These are phyloP conservation scores for Brassica carinata DNA, from an alignment of 345 rosid species.

Conservation along the genomic window DNA sequence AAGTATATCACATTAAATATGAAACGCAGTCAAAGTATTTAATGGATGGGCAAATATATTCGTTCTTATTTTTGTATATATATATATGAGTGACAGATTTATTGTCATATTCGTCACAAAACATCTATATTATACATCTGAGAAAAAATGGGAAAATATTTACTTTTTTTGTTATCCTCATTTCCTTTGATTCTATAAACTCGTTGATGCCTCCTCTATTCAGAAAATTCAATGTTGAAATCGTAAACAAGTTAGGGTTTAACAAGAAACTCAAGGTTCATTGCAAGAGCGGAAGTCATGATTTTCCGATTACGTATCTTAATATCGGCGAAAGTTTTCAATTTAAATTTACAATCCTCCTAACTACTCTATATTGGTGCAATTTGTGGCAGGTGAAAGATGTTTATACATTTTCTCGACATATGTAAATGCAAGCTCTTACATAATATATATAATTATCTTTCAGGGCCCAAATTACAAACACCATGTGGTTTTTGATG, in stretches of 20 bases:
- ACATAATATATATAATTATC: not conserved
- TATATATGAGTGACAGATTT: not conserved
- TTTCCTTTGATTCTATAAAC: constrained; percentile 19
- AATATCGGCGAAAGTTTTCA: constrained; percentile 25
- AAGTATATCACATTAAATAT: no score
- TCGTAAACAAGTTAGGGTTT: constrained; percentile 21
- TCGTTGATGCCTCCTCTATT: constrained; percentile 19
- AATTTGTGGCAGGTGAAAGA: constrained; percentile 28
- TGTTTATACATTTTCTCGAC: not conserved
- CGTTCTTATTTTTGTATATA: not conserved
- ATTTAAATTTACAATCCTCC: constrained; percentile 3
- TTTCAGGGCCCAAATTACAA: constrained; percentile 29
- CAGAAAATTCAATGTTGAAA: constrained; percentile 17
- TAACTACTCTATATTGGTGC: constrained; percentile 20
- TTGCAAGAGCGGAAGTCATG: constrained; percentile 20
- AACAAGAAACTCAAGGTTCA: constrained; percentile 25
- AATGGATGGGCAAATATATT: not conserved
- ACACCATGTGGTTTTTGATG: constrained; percentile 19
- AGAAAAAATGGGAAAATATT: constrained; percentile 3
- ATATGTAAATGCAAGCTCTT: not conserved
- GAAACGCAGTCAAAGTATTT: not conserved
- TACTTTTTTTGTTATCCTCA: constrained; percentile 7
- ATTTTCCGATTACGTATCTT: constrained; percentile 26
- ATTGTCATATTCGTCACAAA: not conserved
- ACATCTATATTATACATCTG: not conserved